phyloP scores from a whole-genome alignment of 164 flowering plant genomes.

The Nymphaea thermarum region DNA sequence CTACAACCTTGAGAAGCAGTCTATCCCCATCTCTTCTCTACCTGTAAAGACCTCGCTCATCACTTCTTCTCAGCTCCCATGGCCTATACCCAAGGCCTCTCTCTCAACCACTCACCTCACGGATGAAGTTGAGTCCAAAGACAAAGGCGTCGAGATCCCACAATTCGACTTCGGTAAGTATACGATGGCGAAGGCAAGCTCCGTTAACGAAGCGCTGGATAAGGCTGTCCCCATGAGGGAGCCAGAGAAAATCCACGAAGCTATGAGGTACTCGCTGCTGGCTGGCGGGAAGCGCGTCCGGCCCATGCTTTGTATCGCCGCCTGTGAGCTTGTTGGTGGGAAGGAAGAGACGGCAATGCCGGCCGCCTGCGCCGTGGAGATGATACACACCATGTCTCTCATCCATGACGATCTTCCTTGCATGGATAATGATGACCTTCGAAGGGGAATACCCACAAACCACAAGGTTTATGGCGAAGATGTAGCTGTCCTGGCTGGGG shows the following conservation, averaged over 20 bases:
- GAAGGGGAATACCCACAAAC: slow-evolving; percentile 65
- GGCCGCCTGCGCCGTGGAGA: slow-evolving; percentile 64
- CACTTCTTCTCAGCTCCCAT: background rate
- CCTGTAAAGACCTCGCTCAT: background rate
- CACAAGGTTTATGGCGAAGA: slow-evolving; percentile 63
- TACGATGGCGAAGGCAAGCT: slow-evolving; percentile 27
- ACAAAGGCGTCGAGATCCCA: slow-evolving; percentile 4
- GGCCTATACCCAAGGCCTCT: background rate
- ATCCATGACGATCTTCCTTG: slow-evolving; percentile 74
- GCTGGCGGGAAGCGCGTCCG: slow-evolving; percentile 75
- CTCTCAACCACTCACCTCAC: slow-evolving; percentile 23
- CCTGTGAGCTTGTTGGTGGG: slow-evolving; percentile 70
- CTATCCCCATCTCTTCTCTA: background rate
- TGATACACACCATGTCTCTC: slow-evolving; percentile 73
- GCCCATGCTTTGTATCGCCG: slow-evolving; percentile 56
- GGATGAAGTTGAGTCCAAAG: slow-evolving; percentile 8
- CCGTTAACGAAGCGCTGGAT: slow-evolving; percentile 49
- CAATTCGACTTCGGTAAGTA: slow-evolving; percentile 41
- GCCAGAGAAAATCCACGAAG: slow-evolving; percentile 48
- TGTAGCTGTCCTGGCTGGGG: slow-evolving; percentile 60
- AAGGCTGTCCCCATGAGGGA: slow-evolving; percentile 28
- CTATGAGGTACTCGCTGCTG: slow-evolving; percentile 64
- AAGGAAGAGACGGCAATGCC: slow-evolving; percentile 42
- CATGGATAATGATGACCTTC: slow-evolving; percentile 62
- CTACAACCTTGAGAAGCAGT: background rate